These are phyloP conservation scores for Platanthera zijinensis DNA, from an alignment of 106 monocot genomes.

Conservation along the genomic window DNA sequence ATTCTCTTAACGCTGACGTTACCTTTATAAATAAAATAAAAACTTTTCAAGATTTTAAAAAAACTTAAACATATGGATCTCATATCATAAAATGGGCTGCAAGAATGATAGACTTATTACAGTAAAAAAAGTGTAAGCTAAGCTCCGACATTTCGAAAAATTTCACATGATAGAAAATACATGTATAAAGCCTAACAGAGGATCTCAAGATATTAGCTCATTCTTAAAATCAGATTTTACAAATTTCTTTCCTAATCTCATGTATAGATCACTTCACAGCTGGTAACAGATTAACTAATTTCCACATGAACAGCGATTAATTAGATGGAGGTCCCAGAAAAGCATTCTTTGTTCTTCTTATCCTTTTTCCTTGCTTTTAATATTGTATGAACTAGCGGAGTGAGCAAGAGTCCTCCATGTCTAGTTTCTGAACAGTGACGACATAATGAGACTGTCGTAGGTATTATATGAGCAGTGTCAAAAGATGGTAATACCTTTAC, in stretches of 20 bases:
- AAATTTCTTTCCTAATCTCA: not conserved
- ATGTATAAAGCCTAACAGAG: not conserved
- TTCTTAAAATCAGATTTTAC: not conserved
- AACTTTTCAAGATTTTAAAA: not conserved
- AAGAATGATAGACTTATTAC: not conserved
- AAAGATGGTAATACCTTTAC: no score
- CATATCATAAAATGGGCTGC: not conserved
- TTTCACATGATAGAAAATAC: not conserved
- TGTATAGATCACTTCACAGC: not conserved
- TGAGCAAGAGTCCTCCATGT: no score
- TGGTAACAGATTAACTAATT: not conserved
- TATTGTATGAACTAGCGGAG: not conserved
- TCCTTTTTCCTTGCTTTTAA: not conserved
- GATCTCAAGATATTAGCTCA: not conserved
- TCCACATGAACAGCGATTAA: not conserved
- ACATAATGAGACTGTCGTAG: no score
- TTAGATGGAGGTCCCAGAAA: not conserved
- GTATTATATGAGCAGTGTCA: no score
- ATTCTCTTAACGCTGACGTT: slow-evolving; percentile 49
- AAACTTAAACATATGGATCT: not conserved
- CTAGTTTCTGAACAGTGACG: no score
- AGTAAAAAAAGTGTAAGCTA: not conserved
- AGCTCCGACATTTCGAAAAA: not conserved
- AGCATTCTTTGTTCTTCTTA: not conserved
- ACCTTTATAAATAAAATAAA: slow-evolving; percentile 23